A percentile compares a stretch with the other conserved stretches of the same genome.
phyloP scores from a whole-genome alignment of 768 basidiomycete genomes.

The Pleurotus tuber-regium region DNA sequence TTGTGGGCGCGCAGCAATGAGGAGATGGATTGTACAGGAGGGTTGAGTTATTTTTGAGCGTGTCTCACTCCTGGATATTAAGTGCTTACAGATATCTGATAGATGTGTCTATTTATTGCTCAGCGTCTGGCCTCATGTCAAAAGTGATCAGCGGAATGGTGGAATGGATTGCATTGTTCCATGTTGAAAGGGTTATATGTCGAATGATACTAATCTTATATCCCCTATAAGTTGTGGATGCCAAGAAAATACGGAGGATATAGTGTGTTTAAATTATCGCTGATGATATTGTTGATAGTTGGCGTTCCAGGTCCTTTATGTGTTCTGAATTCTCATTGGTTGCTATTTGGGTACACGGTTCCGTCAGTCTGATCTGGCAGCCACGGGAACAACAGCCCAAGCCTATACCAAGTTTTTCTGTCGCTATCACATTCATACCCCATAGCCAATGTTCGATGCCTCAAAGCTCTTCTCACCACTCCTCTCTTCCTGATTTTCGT shows the following conservation, averaged over 20 bases:
- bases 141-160: too few relatives aligned
- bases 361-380: conserved; percentile 18
- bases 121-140: background rate
- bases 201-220: too few relatives aligned
- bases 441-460: background rate
- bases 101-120: background rate
- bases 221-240: background rate
- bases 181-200: too few relatives aligned
- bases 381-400: conserved; percentile 10
- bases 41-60: background rate
- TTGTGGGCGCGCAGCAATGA: too few relatives aligned
- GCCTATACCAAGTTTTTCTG: conserved; percentile 2
- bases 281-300: too few relatives aligned
- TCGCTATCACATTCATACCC: too few relatives aligned
- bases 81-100: background rate
- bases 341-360: conserved; percentile 30
- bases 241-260: background rate
- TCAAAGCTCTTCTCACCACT: too few relatives aligned
- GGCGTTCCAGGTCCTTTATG: background rate
- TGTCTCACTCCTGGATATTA: background rate
- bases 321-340: conserved; percentile 26
- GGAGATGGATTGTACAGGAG: too few relatives aligned
- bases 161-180: too few relatives aligned
- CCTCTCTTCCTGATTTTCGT: too few relatives aligned
- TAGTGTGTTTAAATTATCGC: too few relatives aligned